Percentiles rank a stretch among this genome's conserved stretches.
phyloP scores from a whole-genome alignment of 2,329 filamentous ascomycete genomes.

The Fusarium sp. region DNA sequence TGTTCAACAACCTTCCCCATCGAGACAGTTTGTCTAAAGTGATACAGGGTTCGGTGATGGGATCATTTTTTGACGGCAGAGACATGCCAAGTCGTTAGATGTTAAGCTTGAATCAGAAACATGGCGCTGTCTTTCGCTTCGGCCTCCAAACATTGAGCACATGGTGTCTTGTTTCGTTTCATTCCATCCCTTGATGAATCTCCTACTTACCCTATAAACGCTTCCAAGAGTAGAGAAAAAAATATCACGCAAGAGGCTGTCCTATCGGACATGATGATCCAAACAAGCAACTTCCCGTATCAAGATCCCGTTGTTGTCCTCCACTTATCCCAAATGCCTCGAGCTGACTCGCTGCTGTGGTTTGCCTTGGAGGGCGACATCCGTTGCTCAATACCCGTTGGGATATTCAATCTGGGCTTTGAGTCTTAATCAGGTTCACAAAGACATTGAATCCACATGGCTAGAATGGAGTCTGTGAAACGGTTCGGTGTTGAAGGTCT shows the following conservation, averaged over 20 bases:
- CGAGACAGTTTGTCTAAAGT: conserved; percentile 25
- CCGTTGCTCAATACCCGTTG: conserved; percentile 9
- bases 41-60: background rate
- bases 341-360: conserved; percentile 22
- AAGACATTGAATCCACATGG: conserved; percentile 38
- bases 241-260: background rate
- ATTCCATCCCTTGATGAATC: background rate
- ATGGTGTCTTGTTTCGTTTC: conserved; percentile 21
- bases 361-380: conserved; percentile 14
- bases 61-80: background rate
- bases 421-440: conserved; percentile 28
- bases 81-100: conserved; percentile 11
- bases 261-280: conserved; percentile 3
- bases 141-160: conserved; percentile 15
- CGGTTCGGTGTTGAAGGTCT: conserved; percentile 21
- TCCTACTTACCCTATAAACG: background rate
- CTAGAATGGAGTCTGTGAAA: conserved; percentile 21
- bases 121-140: conserved; percentile 38
- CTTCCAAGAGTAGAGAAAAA: no score
- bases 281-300: conserved; percentile 22
- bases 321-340: conserved; percentile 15
- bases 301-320: conserved; percentile 27
- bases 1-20: conserved; percentile 12
- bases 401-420: background rate
- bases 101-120: conserved; percentile 36